Evolutionary conservation across 2,329 filamentous ascomycete species (phyloP).

Genomic region (Cladobotryum mycophilum): DNA sequence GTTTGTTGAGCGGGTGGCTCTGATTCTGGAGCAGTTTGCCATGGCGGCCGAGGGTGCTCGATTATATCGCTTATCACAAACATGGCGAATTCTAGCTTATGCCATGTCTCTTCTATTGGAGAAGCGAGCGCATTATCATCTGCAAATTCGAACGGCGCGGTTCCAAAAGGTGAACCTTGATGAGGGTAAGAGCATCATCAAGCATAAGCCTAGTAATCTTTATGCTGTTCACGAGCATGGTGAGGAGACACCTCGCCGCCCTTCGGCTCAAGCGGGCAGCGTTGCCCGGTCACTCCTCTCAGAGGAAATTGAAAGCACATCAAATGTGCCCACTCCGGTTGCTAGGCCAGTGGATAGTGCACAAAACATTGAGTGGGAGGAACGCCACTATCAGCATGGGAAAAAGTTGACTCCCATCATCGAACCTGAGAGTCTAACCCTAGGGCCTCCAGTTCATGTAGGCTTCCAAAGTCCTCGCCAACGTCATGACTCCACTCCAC

Average conservation of each 20-base stretch:
- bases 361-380: constrained; percentile 15
- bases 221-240: constrained; percentile 23
- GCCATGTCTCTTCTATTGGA: constrained; percentile 48
- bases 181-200: constrained; percentile 22
- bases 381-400: constrained; percentile 25
- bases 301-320: constrained; percentile 56
- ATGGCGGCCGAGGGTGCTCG: constrained; percentile 49
- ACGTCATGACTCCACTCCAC: constrained; percentile 43
- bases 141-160: constrained; percentile 41
- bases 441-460: constrained; percentile 42
- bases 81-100: constrained; percentile 56
- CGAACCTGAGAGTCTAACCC: constrained; percentile 44
- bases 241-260: constrained; percentile 33
- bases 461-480: constrained; percentile 33
- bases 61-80: constrained; percentile 56
- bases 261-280: constrained; percentile 22
- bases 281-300: constrained; percentile 42
- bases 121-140: constrained; percentile 51
- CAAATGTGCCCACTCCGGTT: constrained; percentile 54
- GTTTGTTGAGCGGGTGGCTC: constrained; percentile 41
- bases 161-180: constrained; percentile 29
- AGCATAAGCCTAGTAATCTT: constrained; percentile 21
- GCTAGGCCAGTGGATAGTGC: constrained; percentile 44
- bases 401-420: constrained; percentile 41
- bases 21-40: constrained; percentile 52